phyloP scores from a whole-genome alignment of 768 basidiomycete species.

The Suillus clintonianus region DNA sequence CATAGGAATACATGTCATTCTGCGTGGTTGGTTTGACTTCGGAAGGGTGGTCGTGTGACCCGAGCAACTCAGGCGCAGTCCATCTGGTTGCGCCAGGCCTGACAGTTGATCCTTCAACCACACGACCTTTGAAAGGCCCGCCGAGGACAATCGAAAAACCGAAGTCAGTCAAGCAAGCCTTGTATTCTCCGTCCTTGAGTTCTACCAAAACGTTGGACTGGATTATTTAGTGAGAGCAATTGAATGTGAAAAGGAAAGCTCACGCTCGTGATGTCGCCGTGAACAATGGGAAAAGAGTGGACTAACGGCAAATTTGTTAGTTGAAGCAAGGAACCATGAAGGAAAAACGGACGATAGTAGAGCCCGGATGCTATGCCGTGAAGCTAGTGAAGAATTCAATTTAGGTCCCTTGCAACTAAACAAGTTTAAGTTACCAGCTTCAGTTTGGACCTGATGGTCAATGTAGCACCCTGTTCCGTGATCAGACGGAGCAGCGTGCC shows the following conservation, averaged over 20 bases:
- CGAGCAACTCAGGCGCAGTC: slow-evolving; percentile 21
- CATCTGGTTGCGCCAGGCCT: slow-evolving; percentile 1
- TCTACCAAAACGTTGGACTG: slow-evolving; percentile 22
- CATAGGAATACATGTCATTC: slow-evolving; percentile 44
- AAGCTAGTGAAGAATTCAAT: slow-evolving; percentile 10
- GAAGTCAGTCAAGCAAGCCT: slow-evolving; percentile 45
- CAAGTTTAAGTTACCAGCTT: not conserved
- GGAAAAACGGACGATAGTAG: slow-evolving; percentile 6
- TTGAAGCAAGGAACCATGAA: too few relatives aligned
- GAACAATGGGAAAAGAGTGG: slow-evolving; percentile 14
- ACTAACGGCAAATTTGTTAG: slow-evolving; percentile 6
- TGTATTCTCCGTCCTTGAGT: slow-evolving; percentile 14
- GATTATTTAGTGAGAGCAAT: too few relatives aligned
- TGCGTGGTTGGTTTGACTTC: slow-evolving; percentile 11
- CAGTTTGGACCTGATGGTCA: not conserved
- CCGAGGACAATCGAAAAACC: slow-evolving; percentile 42
- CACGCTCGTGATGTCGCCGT: slow-evolving; percentile 20
- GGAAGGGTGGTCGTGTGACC: slow-evolving; percentile 17
- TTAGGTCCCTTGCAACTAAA: not conserved
- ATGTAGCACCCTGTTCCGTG: not conserved
- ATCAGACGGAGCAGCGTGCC: not conserved
- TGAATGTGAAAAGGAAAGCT: not conserved
- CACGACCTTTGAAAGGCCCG: slow-evolving; percentile 26
- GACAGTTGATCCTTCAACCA: slow-evolving; percentile 28
- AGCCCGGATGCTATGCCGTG: slow-evolving; percentile 16